These are phyloP conservation scores for Scheffersomyces cryptocercus DNA, from an alignment of 1,139 yeast genomes.

Conservation along the genomic window DNA sequence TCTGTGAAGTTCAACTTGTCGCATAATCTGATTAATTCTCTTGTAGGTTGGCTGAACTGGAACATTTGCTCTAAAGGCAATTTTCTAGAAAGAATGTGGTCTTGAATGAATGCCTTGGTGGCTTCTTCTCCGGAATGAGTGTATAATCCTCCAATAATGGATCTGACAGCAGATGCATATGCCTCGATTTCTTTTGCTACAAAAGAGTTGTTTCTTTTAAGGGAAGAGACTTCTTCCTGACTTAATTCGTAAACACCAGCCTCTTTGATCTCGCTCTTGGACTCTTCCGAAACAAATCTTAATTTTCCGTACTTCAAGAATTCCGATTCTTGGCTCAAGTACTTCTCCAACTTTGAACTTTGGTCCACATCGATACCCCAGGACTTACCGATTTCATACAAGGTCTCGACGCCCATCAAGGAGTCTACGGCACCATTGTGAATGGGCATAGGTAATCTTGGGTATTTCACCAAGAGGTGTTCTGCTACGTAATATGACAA, in stretches of 20 bases:
- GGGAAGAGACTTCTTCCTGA: conserved; percentile 22
- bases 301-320: conserved; percentile 64
- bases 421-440: conserved; percentile 74
- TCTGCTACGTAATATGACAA: conserved; percentile 77
- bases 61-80: conserved; percentile 73
- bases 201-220: conserved; percentile 17
- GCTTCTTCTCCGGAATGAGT: conserved; percentile 63
- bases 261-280: conserved; percentile 42
- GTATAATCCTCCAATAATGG: conserved; percentile 73
- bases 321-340: conserved; percentile 68
- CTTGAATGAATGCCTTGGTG: conserved; percentile 64
- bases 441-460: conserved; percentile 83
- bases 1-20: conserved; percentile 73
- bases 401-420: conserved; percentile 64
- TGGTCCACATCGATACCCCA: conserved; percentile 92
- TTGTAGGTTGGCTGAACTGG: conserved; percentile 80
- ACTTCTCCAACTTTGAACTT: conserved; percentile 63
- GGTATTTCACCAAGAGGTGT: conserved; percentile 71
- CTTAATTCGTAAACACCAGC: conserved; percentile 53
- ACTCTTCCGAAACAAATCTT: conserved; percentile 46
- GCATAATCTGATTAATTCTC: conserved; percentile 78
- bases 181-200: conserved; percentile 39
- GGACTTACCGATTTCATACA: conserved; percentile 62
- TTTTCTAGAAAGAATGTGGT: conserved; percentile 77
- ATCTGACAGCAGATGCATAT: conserved; percentile 61